phyloP scores from a whole-genome alignment of 805 yeast species.

The Kockiozyma suomiensis region DNA sequence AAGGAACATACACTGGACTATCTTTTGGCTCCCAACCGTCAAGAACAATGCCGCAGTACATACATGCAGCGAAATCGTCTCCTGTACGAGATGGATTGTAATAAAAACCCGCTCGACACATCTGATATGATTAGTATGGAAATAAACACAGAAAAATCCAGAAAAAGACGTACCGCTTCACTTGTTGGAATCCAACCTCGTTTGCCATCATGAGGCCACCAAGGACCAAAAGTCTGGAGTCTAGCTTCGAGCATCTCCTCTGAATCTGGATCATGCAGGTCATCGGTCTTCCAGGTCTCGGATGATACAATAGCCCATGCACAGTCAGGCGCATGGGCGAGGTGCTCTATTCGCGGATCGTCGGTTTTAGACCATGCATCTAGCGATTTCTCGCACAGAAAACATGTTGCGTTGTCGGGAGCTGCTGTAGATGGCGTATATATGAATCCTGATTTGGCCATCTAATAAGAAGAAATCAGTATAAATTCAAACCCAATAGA shows the following conservation, averaged over 20 bases:
- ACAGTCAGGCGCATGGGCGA: constrained; percentile 44
- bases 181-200: constrained; percentile 48
- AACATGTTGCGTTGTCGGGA: constrained; percentile 59
- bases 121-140: constrained; percentile 10
- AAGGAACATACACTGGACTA: constrained; percentile 50
- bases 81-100: constrained; percentile 52
- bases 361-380: constrained; percentile 62
- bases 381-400: constrained; percentile 56
- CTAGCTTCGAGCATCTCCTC: constrained; percentile 34
- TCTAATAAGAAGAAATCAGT: constrained; percentile 17
- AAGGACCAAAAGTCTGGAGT: constrained; percentile 43
- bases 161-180: constrained; percentile 31
- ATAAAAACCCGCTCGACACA: constrained; percentile 68
- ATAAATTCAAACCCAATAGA: no score
- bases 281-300: constrained; percentile 35
- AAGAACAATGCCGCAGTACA: constrained; percentile 61
- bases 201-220: constrained; percentile 54
- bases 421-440: constrained; percentile 54
- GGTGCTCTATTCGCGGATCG: constrained; percentile 56
- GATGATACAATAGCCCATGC: constrained; percentile 41
- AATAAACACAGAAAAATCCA: background rate
- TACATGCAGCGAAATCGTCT: constrained; percentile 63
- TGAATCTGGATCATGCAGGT: constrained; percentile 37
- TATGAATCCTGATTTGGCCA: constrained; percentile 65
- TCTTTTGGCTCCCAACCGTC: constrained; percentile 76